phyloP scores from a whole-genome alignment of 2,329 filamentous ascomycete genomes.

The Aspergillus thermomutatus region DNA sequence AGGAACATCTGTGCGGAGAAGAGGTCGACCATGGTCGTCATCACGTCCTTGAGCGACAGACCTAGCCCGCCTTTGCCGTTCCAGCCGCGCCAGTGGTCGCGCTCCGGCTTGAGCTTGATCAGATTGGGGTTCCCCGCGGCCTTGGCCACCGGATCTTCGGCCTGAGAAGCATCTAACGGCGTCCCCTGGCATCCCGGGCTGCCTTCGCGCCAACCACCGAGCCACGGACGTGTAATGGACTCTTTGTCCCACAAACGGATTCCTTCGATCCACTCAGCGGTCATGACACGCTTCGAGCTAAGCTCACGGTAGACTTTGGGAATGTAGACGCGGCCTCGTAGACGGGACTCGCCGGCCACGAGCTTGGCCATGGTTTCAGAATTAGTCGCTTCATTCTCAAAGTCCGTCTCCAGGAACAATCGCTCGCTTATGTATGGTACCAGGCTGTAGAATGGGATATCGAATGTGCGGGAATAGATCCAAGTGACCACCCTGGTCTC shows the following conservation, averaged over 20 bases:
- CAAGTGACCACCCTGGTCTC: slow-evolving; percentile 66
- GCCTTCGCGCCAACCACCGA: slow-evolving; percentile 70
- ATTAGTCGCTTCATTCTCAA: slow-evolving; percentile 86
- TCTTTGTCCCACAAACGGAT: slow-evolving; percentile 90
- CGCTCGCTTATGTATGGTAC: slow-evolving; percentile 92
- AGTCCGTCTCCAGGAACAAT: slow-evolving; percentile 91
- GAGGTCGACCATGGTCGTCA: slow-evolving; percentile 94
- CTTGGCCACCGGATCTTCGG: slow-evolving; percentile 45
- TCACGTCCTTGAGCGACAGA: slow-evolving; percentile 76
- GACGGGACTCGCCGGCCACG: slow-evolving; percentile 69
- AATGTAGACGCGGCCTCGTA: slow-evolving; percentile 81
- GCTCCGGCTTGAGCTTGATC: slow-evolving; percentile 72
- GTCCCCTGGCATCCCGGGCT: slow-evolving; percentile 73
- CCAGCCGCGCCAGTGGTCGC: slow-evolving; percentile 72
- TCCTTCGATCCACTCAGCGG: slow-evolving; percentile 97
- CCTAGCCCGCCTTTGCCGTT: slow-evolving; percentile 77
- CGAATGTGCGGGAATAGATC: slow-evolving; percentile 83
- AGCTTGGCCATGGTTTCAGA: slow-evolving; percentile 77
- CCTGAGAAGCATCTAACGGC: slow-evolving; percentile 55
- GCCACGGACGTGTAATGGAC: slow-evolving; percentile 72
- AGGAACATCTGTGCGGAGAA: slow-evolving; percentile 99
- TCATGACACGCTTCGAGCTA: slow-evolving; percentile 79
- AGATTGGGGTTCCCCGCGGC: slow-evolving; percentile 28
- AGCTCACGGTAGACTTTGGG: slow-evolving; percentile 80
- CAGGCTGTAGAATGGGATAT: slow-evolving; percentile 85